Percentiles rank a stretch among this genome's conserved stretches.
These are phyloP conservation scores for Verbena officinalis DNA, from an alignment of 257 asterid species.

Conservation along the genomic window DNA sequence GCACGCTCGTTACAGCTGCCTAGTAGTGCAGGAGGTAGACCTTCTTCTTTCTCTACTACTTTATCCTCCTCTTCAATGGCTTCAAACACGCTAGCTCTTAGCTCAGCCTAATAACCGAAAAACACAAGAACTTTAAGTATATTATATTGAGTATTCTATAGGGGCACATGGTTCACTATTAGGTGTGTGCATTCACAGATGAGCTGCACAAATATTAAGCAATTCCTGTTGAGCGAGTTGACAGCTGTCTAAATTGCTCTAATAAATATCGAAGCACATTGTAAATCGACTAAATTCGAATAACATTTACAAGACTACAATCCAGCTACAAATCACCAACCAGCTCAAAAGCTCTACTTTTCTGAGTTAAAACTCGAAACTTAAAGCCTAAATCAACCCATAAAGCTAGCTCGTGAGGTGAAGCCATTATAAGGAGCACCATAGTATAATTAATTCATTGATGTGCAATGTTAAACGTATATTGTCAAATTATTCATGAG, in stretches of 20 bases:
- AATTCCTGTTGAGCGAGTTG: too few species aligned
- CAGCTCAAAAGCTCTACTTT: not conserved
- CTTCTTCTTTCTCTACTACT: constrained; percentile 64
- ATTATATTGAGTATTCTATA: too few species aligned
- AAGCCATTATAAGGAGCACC: too few species aligned
- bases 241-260: not conserved
- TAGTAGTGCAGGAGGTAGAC: constrained; percentile 72
- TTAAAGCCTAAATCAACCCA: not conserved
- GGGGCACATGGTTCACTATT: not conserved
- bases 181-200: not conserved
- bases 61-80: constrained; percentile 89
- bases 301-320: constrained; percentile 6
- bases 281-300: not conserved
- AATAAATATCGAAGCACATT: not conserved
- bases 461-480: too few species aligned
- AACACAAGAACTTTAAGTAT: not conserved
- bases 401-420: too few species aligned
- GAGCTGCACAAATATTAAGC: too few species aligned
- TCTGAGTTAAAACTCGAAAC: not conserved
- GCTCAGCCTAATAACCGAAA: constrained; percentile 61
- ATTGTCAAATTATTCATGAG: too few species aligned
- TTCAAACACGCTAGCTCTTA: constrained; percentile 86
- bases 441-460: too few species aligned
- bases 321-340: not conserved
- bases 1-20: constrained; percentile 92